Base-by-base conservation (phyloP, 495 filamentous ascomycete genomes). In the Talaromyces nanjingensis region DNA sequence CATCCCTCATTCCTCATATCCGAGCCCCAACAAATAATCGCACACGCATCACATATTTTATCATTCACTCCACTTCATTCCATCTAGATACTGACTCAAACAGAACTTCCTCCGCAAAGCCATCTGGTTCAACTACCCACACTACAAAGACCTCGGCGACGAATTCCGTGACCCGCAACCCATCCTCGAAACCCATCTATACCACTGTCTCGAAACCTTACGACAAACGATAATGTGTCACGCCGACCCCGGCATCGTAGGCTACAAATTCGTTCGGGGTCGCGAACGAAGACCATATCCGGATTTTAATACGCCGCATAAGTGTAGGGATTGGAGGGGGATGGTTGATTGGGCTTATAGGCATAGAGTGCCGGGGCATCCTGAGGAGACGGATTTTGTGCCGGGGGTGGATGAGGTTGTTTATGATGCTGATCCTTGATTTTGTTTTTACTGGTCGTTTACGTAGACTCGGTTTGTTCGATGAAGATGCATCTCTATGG, bases 191-290 rank as follows among this genome's bases (percentile, higher is more conserved):
- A 60, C 18, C 3, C 72, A 74, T 62, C 39, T 71, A 18, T 63
- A 68, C 12, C 73, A 76, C 65, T 76, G 72, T 34, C 66, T 76
- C 24, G 71, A 74, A 42, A 63, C 54, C 24, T 39, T 76, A 6
- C 71, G 73, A 9, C 66, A 72, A 42, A 69, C 73, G 12, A 55
- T 72, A 4, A 68, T 76, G 55, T 76, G 73, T 60, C 33, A 60
- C 16, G 73, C 72, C 4, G 69, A 74, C 45, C 57, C 57, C 7
- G 57, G 57, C 1, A 7, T 59, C 1, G 57, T 59, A 16, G 57
- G 57, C 16, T 59, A 59, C 57, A 59, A 59, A 27, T 34, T 20
- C 20, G 57, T 59, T 20, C 57, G 34, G 11, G 57, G 34, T 14
- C 31, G 34, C 11, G 57, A 34, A 18, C 27, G 12, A 24, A 34